These are phyloP conservation scores for Apiospora sp. DNA, from an alignment of 2,329 filamentous ascomycete species.

Conservation along the genomic window DNA sequence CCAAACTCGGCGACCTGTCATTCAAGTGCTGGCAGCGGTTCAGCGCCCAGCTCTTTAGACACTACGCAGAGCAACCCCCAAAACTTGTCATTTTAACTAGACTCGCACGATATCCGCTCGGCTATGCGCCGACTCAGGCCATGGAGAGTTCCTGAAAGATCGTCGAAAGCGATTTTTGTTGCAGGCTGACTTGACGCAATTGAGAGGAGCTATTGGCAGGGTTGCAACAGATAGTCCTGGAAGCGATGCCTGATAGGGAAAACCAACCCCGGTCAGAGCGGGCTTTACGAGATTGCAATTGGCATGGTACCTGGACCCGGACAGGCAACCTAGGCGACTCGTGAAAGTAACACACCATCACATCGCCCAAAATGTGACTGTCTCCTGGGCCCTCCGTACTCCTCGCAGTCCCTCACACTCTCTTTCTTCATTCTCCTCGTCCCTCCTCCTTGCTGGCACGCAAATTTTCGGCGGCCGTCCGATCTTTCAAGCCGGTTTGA, in stretches of 20 bases:
- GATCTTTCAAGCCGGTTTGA: conserved; percentile 30
- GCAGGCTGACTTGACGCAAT: not conserved
- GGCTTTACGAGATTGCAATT: conserved; percentile 23
- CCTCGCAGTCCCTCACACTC: not conserved
- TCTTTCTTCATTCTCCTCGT: conserved; percentile 6
- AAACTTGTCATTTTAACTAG: not conserved
- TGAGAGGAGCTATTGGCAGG: conserved; percentile 12
- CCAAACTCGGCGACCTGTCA: conserved; percentile 4
- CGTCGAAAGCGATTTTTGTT: not conserved
- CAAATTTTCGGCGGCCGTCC: conserved; percentile 34
- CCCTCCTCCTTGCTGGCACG: not conserved
- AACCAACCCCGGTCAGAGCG: conserved; percentile 13
- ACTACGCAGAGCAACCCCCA: not conserved
- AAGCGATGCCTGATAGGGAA: conserved; percentile 10
- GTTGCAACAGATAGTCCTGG: conserved; percentile 13
- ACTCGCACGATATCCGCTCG: not conserved
- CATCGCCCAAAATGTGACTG: conserved; percentile 2
- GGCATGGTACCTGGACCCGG: not conserved
- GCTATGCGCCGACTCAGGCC: not conserved
- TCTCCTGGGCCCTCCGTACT: not conserved
- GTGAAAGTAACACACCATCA: conserved; percentile 13
- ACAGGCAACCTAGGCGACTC: conserved; percentile 14
- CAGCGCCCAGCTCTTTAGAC: not conserved
- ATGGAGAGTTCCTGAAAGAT: not conserved
- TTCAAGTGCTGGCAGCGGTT: not conserved